Conservation (phyloP, 2,329 filamentous ascomycete genomes). For the Parascedosporium putredinis region DNA sequence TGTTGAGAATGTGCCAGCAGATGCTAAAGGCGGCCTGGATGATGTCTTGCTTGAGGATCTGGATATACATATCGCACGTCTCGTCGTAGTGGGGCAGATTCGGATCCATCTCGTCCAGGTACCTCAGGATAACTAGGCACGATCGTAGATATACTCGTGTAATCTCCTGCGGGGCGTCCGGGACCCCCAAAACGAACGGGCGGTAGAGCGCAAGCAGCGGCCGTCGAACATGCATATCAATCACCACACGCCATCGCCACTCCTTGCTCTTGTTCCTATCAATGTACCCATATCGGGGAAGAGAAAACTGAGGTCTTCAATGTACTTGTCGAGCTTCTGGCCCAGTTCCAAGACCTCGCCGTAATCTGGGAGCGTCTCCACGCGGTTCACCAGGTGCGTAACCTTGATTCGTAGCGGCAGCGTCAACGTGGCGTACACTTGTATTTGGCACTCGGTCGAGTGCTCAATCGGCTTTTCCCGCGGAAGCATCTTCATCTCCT, state of each 20-base stretch:
- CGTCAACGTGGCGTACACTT: constrained; percentile 42
- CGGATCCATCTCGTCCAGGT: constrained; percentile 43
- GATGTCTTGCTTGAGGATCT: constrained; percentile 42
- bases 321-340: constrained; percentile 39
- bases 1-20: constrained; percentile 39
- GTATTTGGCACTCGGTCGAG: constrained; percentile 41
- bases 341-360: constrained; percentile 42
- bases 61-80: constrained; percentile 40
- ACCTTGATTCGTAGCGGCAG: constrained; percentile 38
- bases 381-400: constrained; percentile 37
- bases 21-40: constrained; percentile 44
- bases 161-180: constrained; percentile 39
- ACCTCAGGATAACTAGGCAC: constrained; percentile 44
- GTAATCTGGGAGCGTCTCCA: constrained; percentile 43
- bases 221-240: constrained; percentile 44
- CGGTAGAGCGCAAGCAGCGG: constrained; percentile 43
- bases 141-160: constrained; percentile 41
- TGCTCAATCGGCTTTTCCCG: constrained; percentile 39
- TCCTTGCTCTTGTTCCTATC: constrained; percentile 35
- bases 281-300: constrained; percentile 35
- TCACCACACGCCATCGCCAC: constrained; percentile 39
- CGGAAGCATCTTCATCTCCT: constrained; percentile 38
- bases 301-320: constrained; percentile 44
- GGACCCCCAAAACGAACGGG: constrained; percentile 41
- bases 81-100: constrained; percentile 33